Base-by-base conservation (phyloP, 192 early-diverging fungal genomes). In the Irineochytrium annulatum region DNA sequence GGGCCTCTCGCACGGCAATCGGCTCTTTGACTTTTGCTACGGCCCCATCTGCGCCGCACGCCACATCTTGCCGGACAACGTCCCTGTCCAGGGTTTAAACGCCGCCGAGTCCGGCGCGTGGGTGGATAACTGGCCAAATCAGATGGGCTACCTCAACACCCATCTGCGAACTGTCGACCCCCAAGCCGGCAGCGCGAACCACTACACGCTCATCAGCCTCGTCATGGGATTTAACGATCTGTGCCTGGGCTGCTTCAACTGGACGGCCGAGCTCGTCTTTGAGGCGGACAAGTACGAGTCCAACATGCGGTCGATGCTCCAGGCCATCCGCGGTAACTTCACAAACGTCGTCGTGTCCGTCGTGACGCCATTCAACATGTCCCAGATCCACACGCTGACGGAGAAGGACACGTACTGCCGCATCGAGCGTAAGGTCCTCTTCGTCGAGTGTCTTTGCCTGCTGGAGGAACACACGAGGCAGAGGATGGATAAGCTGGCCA, bases 171-270 rank as follows among this genome's bases (percentile, higher is more conserved):
- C 46, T 24, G 46, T 49, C 46, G 46, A 49, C 46, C 37, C 37
- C 37, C 37, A 41, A 41, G n/a, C n/a, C 37, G 37, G 37, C 11
- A 13, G 11, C 11, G 11, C 8, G 37, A 8, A 41, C 37, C n/a
- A 41, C 37, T 81, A 62, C 66, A 76, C 65, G 62, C 56, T 76
- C 39, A 3, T 78, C 1, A 77, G 64, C n/a, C 51, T 82, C 1
- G 78, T 81, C 54, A 66, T 82, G 33, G 77, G 78, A 24, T 74
- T 67, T 1, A 82, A 82, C 45, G 80, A 82, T 53, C 39, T 78
- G 6, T 82, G 80, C 58, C 57, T 70, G 11, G 57, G 59, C 11
- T 81, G 78, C 32, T 52, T 37, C 3, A 58, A 54, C 0, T 29
- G 37, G 29, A 6, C 56, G 31, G 14, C 51, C 46, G 1, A 31